These are phyloP conservation scores for Fraxinus pennsylvanica DNA, from an alignment of 257 asterid species.

Conservation along the genomic window DNA sequence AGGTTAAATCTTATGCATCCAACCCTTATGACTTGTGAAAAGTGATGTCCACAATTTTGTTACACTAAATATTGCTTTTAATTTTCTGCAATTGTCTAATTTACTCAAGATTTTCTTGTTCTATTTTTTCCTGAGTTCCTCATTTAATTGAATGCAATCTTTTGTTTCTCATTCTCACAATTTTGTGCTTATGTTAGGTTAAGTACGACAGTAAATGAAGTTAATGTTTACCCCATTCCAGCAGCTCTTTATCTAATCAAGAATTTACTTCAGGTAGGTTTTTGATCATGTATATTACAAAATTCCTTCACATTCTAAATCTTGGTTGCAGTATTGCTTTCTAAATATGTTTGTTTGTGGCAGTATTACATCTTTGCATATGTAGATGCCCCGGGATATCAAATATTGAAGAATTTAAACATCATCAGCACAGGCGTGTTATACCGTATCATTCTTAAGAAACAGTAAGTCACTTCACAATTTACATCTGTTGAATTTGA, in stretches of 20 bases:
- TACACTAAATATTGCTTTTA: constrained; percentile 16
- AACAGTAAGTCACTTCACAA: constrained; percentile 57
- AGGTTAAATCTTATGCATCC: neutral
- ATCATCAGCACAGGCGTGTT: constrained; percentile 96
- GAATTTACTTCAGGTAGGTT: constrained; percentile 89
- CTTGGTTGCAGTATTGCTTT: constrained; percentile 16
- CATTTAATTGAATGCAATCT: constrained; percentile 5
- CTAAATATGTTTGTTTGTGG: constrained; percentile 35
- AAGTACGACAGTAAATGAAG: constrained; percentile 92
- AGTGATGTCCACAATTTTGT: constrained; percentile 13
- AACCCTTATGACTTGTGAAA: constrained; percentile 16
- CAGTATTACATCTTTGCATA: constrained; percentile 97
- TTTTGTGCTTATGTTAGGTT: constrained; percentile 46
- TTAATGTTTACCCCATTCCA: constrained; percentile 91
- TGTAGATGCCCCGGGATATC: constrained; percentile 99
- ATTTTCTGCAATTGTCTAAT: constrained; percentile 1
- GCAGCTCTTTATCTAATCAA: constrained; percentile 93
- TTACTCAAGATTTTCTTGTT: constrained; percentile 12
- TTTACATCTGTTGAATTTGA: constrained; percentile 21
- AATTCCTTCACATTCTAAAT: constrained; percentile 9
- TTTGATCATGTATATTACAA: constrained; percentile 18
- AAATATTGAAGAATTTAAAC: constrained; percentile 89
- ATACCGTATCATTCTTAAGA: constrained; percentile 88
- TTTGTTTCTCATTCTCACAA: constrained; percentile 23
- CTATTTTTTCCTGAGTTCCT: neutral